Evolutionary conservation across 805 yeast species (phyloP).

Genomic region (Wickerhamomyces bovis): DNA sequence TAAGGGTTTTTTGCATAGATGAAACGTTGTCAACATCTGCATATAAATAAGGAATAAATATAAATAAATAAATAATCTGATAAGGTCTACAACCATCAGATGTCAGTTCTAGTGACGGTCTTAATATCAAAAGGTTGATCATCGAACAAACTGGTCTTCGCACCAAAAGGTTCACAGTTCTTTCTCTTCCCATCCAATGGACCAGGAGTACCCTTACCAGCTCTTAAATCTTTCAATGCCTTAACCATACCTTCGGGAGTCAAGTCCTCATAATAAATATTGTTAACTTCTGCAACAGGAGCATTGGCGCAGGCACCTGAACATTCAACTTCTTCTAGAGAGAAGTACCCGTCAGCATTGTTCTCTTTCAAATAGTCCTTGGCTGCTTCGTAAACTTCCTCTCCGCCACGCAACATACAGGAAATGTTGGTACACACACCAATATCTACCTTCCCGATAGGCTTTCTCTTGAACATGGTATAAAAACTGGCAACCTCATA

Average conservation of each 20-base stretch:
- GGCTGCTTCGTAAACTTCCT: slow-evolving; percentile 69
- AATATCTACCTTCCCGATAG: slow-evolving; percentile 78
- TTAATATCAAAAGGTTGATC: slow-evolving; percentile 65
- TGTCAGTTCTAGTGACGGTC: slow-evolving; percentile 65
- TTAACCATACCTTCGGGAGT: slow-evolving; percentile 58
- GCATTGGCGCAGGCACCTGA: slow-evolving; percentile 90
- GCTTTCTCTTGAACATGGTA: slow-evolving; percentile 84
- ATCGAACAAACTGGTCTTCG: slow-evolving; percentile 53
- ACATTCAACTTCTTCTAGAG: slow-evolving; percentile 85
- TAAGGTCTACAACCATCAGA: slow-evolving; percentile 28
- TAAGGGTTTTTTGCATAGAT: neutral
- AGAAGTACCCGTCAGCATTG: slow-evolving; percentile 66
- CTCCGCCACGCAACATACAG: slow-evolving; percentile 80
- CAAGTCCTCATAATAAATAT: slow-evolving; percentile 78
- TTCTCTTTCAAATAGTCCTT: slow-evolving; percentile 59
- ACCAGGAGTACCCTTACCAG: slow-evolving; percentile 60
- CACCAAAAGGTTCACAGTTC: slow-evolving; percentile 72
- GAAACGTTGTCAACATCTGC: neutral
- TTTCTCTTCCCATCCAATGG: slow-evolving; percentile 58
- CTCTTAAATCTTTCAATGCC: slow-evolving; percentile 55
- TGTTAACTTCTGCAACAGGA: slow-evolving; percentile 82
- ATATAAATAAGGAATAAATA: slow-evolving; percentile 4
- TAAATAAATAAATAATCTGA: slow-evolving; percentile 1
- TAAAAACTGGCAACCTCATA: slow-evolving; percentile 90
- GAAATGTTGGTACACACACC: slow-evolving; percentile 91